These are phyloP conservation scores for Myriosclerotinia curreyana DNA, from an alignment of 2,329 filamentous ascomycete species.

Conservation along the genomic window DNA sequence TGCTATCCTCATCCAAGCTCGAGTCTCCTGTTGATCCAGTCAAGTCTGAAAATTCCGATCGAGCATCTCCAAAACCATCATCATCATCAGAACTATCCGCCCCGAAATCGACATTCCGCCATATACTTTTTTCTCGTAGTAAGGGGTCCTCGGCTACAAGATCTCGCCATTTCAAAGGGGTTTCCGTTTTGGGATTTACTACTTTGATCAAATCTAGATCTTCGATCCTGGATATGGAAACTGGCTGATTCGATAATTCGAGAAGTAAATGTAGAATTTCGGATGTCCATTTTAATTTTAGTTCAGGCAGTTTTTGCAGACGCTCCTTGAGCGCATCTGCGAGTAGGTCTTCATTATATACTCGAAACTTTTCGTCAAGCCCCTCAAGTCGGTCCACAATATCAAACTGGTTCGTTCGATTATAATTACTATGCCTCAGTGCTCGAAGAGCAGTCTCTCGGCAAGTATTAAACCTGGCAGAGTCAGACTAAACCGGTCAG, in stretches of 20 bases:
- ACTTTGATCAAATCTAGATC: constrained; percentile 56
- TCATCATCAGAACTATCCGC: constrained; percentile 58
- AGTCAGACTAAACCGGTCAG: constrained; percentile 33
- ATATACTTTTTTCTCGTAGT: constrained; percentile 63
- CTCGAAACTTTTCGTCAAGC: constrained; percentile 80
- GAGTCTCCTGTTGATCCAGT: constrained; percentile 37
- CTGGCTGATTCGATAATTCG: constrained; percentile 76
- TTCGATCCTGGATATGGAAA: constrained; percentile 63
- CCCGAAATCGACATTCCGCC: constrained; percentile 66
- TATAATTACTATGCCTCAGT: constrained; percentile 54
- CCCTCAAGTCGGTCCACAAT: constrained; percentile 63
- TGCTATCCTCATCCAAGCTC: constrained; percentile 34
- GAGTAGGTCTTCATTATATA: constrained; percentile 75
- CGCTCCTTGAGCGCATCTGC: constrained; percentile 65
- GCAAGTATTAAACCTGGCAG: constrained; percentile 43
- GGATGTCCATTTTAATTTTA: constrained; percentile 64
- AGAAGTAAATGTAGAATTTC: constrained; percentile 78
- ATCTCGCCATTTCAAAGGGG: constrained; percentile 70
- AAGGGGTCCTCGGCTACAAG: constrained; percentile 75
- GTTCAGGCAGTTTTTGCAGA: constrained; percentile 55
- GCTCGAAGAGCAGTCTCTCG: constrained; percentile 51
- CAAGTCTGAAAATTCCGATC: constrained; percentile 41
- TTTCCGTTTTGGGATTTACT: constrained; percentile 45
- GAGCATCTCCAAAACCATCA: constrained; percentile 39
- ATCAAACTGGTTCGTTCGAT: constrained; percentile 73